Evolutionary conservation across 768 basidiomycete genomes (phyloP).

Genomic region (Russula dissimulans): DNA sequence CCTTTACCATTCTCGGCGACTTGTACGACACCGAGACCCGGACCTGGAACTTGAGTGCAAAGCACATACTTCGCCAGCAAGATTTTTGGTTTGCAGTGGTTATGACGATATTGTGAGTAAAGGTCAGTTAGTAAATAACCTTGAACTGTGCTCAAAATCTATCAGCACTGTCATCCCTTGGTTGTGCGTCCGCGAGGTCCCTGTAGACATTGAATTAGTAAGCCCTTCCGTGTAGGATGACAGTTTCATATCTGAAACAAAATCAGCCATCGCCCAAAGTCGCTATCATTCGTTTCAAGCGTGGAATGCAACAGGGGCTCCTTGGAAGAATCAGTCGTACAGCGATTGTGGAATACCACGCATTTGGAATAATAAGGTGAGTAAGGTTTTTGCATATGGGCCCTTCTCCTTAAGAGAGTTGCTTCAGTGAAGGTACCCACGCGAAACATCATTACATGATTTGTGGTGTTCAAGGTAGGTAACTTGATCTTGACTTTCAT

Average conservation of each 20-base stretch:
- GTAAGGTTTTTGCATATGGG: background rate
- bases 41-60: constrained; percentile 28
- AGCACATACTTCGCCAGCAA: constrained; percentile 30
- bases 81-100: constrained; percentile 36
- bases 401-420: background rate
- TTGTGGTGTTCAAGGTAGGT: constrained; percentile 33
- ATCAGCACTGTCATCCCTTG: constrained; percentile 32
- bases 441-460: constrained; percentile 37
- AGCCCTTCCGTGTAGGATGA: constrained; percentile 3
- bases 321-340: constrained; percentile 34
- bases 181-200: constrained; percentile 33
- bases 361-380: constrained; percentile 35
- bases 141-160: background rate
- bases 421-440: constrained; percentile 31
- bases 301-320: constrained; percentile 40
- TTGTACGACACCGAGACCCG: constrained; percentile 30
- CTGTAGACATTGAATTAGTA: constrained; percentile 35
- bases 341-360: constrained; percentile 37
- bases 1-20: constrained; percentile 35
- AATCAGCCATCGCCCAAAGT: constrained; percentile 35
- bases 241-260: background rate
- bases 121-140: background rate
- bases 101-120: constrained; percentile 34
- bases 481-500: background rate
- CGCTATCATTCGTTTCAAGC: constrained; percentile 33